Evolutionary conservation across 2,329 filamentous ascomycete species (phyloP).

Genomic region (Ophiostoma perfectum): DNA sequence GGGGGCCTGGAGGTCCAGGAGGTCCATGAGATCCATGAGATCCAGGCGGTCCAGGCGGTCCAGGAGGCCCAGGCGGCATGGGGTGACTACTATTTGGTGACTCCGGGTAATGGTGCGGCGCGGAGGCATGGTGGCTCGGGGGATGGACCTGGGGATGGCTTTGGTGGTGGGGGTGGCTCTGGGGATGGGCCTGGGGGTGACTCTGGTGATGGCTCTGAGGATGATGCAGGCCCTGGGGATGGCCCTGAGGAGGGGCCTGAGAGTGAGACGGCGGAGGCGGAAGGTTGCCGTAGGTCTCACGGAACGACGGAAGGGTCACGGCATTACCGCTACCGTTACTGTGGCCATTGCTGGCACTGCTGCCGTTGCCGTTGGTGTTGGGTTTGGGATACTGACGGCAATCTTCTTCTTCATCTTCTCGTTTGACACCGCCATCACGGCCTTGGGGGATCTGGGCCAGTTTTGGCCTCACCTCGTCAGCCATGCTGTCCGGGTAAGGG

Average conservation of each 20-base stretch:
- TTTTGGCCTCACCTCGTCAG: slow-evolving; percentile 26
- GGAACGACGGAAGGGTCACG: slow-evolving; percentile 26
- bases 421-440: slow-evolving; percentile 21
- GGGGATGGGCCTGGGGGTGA: neutral
- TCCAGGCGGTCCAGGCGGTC: slow-evolving; percentile 39
- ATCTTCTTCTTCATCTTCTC: slow-evolving; percentile 25
- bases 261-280: slow-evolving; percentile 18
- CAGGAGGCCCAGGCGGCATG: neutral
- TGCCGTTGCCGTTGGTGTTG: slow-evolving; percentile 2
- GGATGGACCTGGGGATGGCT: slow-evolving; percentile 16
- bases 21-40: slow-evolving; percentile 43
- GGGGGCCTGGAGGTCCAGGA: slow-evolving; percentile 38
- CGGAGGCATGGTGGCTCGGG: slow-evolving; percentile 20
- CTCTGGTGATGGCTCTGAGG: neutral
- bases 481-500: slow-evolving; percentile 23
- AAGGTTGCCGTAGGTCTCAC: slow-evolving; percentile 25
- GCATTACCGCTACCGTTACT: slow-evolving; percentile 18
- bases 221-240: slow-evolving; percentile 2
- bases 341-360: slow-evolving; percentile 8
- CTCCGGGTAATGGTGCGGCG: slow-evolving; percentile 33
- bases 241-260: slow-evolving; percentile 16
- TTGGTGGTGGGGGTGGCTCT: slow-evolving; percentile 29
- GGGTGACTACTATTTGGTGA: slow-evolving; percentile 30
- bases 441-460: slow-evolving; percentile 22
- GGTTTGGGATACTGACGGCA: slow-evolving; percentile 21